A percentile compares a stretch with the other conserved stretches of the same genome.
phyloP scores from a whole-genome alignment of 2,329 filamentous ascomycete genomes.

The Geoglossum cookeanum region DNA sequence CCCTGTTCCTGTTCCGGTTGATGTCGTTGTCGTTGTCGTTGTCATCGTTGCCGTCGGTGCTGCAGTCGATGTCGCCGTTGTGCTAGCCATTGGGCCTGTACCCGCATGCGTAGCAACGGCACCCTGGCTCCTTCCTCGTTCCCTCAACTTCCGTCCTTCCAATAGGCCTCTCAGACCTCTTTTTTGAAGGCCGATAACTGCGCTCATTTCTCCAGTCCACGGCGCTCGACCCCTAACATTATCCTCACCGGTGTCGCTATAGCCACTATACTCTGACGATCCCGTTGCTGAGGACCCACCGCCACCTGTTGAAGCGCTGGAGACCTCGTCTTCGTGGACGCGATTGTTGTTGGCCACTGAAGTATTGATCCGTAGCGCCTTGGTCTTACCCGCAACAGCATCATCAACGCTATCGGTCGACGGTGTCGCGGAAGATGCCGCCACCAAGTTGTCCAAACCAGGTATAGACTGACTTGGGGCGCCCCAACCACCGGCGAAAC shows the following conservation, averaged over 20 bases:
- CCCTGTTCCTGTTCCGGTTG: background rate
- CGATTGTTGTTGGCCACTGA: slow-evolving; percentile 21
- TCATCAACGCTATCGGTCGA: slow-evolving; percentile 8
- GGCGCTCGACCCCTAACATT: slow-evolving; percentile 25
- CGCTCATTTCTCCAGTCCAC: slow-evolving; percentile 66
- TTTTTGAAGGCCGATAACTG: slow-evolving; percentile 91
- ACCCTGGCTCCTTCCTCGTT: slow-evolving; percentile 30
- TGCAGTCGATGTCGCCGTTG: background rate
- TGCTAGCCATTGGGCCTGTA: background rate
- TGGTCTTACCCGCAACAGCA: slow-evolving; percentile 10
- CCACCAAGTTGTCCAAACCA: slow-evolving; percentile 22
- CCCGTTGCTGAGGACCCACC: background rate
- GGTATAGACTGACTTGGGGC: slow-evolving; percentile 9
- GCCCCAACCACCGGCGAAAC: slow-evolving; percentile 33
- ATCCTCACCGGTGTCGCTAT: background rate
- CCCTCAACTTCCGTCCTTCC: slow-evolving; percentile 76
- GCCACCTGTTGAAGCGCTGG: slow-evolving; percentile 16
- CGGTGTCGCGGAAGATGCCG: background rate
- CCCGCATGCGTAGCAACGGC: background rate
- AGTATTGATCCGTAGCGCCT: slow-evolving; percentile 30
- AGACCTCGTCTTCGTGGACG: slow-evolving; percentile 18
- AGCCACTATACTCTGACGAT: background rate
- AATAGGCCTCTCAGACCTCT: slow-evolving; percentile 77
- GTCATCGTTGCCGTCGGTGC: background rate
- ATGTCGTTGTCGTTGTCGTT: background rate